Percentiles rank a stretch among this genome's conserved stretches.
These are phyloP conservation scores for Solanum lycopersicoides DNA, from an alignment of 257 asterid genomes.

Conservation along the genomic window DNA sequence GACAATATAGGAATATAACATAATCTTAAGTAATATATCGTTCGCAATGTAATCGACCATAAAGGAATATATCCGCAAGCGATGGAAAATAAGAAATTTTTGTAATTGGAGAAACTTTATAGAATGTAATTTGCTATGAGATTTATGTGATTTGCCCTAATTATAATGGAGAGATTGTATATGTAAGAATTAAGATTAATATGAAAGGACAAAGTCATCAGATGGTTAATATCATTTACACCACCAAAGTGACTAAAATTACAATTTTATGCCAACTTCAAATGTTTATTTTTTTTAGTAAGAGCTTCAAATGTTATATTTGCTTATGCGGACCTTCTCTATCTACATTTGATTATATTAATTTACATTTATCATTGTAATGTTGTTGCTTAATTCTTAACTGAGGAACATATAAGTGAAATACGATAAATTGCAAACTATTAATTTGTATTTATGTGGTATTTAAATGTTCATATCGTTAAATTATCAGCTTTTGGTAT, in stretches of 20 bases:
- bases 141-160: not conserved
- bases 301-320: too few relatives aligned
- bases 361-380: not conserved
- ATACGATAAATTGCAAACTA: not conserved
- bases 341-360: too few relatives aligned
- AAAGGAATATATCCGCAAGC: not conserved
- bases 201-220: not conserved
- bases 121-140: not conserved
- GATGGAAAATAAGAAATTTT: too few relatives aligned
- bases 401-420: not conserved
- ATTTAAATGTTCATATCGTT: not conserved
- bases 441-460: not conserved
- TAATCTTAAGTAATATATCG: not conserved
- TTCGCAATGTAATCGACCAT: too few relatives aligned
- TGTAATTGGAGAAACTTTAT: not conserved
- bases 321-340: too few relatives aligned
- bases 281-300: too few relatives aligned
- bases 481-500: not conserved
- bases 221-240: too few relatives aligned
- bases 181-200: not conserved
- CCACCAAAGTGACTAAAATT: too few relatives aligned
- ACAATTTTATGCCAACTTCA: too few relatives aligned
- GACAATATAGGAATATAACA: not conserved
- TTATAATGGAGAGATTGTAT: not conserved
- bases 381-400: not conserved